Evolutionary conservation across 2,329 filamentous ascomycete species (phyloP).

Genomic region (Fusarium sp.): DNA sequence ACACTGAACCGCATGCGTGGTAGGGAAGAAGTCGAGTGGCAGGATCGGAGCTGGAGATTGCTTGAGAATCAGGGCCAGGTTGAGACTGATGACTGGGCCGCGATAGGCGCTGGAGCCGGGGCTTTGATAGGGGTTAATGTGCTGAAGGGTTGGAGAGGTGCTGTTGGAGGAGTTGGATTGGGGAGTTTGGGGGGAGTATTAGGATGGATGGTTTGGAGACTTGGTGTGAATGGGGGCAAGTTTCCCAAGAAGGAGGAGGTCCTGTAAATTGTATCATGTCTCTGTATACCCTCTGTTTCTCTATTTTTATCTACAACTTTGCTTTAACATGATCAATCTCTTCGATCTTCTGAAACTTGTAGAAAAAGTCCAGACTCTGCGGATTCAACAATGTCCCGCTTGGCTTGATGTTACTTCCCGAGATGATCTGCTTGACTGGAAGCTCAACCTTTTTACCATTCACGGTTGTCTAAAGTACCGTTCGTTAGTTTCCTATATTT

Average conservation of each 20-base stretch:
- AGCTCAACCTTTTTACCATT: constrained; percentile 89
- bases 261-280: constrained; percentile 2
- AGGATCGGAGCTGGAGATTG: constrained; percentile 72
- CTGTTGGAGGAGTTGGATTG: constrained; percentile 59
- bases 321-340: constrained; percentile 47
- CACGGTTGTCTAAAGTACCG: constrained; percentile 72
- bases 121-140: constrained; percentile 52
- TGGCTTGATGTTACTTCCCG: constrained; percentile 77
- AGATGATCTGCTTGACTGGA: constrained; percentile 87
- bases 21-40: constrained; percentile 71
- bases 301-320: constrained; percentile 48
- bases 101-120: constrained; percentile 56
- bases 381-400: constrained; percentile 84
- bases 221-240: constrained; percentile 60
- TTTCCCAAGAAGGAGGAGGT: constrained; percentile 48
- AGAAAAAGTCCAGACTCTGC: constrained; percentile 80
- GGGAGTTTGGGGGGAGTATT: constrained; percentile 64
- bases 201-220: constrained; percentile 63
- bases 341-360: constrained; percentile 70
- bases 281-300: background rate
- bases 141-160: constrained; percentile 53
- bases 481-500: constrained; percentile 33
- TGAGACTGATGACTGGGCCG: constrained; percentile 68
- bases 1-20: constrained; percentile 66
- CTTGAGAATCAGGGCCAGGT: constrained; percentile 69